These are phyloP conservation scores for Alternaria hordeiaustralica DNA, from an alignment of 2,329 filamentous ascomycete genomes.

Conservation along the genomic window DNA sequence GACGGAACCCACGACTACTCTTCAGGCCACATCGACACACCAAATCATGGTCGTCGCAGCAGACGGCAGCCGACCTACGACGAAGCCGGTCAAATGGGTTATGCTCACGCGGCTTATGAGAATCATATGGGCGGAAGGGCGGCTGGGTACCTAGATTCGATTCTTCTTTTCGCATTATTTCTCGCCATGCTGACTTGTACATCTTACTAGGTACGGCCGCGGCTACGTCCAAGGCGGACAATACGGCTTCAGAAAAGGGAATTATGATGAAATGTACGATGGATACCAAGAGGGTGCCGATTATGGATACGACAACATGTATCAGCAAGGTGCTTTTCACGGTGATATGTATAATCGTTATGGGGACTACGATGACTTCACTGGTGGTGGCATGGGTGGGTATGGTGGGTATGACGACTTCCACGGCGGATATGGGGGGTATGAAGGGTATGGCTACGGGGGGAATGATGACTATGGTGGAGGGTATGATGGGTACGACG, in stretches of 20 bases:
- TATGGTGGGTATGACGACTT: not conserved
- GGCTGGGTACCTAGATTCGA: not conserved
- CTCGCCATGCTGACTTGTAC: not conserved
- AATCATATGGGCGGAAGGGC: not conserved
- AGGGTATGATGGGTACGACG: not conserved
- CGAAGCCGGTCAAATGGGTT: not conserved
- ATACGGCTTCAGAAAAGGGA: not conserved
- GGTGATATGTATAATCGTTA: not conserved
- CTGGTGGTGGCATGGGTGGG: not conserved
- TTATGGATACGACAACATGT: not conserved
- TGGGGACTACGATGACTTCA: not conserved
- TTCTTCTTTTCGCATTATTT: not conserved
- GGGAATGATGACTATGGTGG: not conserved
- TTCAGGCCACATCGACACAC: not conserved
- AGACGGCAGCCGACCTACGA: not conserved
- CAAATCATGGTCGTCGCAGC: not conserved
- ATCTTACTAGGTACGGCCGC: not conserved
- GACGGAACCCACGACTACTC: not conserved
- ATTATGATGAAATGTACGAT: too few relatives aligned
- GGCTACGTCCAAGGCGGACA: not conserved
- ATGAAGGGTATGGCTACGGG: not conserved
- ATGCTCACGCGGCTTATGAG: not conserved
- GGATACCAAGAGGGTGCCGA: not conserved
- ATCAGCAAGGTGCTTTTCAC: not conserved
- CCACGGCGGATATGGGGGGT: not conserved